These are phyloP conservation scores for Cercophora scortea DNA, from an alignment of 495 filamentous ascomycete genomes.

Conservation along the genomic window DNA sequence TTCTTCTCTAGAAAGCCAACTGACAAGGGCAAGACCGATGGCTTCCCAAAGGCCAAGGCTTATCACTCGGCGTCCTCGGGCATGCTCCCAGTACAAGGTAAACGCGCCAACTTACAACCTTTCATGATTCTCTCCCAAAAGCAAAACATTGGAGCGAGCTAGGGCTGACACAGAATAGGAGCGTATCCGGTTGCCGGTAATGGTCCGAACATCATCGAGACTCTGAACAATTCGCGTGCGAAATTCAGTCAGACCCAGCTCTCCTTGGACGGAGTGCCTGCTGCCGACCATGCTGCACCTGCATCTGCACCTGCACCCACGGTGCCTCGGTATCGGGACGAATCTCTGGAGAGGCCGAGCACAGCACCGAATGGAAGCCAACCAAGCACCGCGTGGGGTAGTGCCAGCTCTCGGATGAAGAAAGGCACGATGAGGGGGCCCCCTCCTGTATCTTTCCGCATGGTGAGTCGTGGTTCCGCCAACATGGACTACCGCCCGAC, in stretches of 20 bases:
- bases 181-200: slow-evolving; percentile 24
- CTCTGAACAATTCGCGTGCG: slow-evolving; percentile 19
- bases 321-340: slow-evolving; percentile 19
- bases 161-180: slow-evolving; percentile 9
- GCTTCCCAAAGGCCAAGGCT: slow-evolving; percentile 20
- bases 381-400: slow-evolving; percentile 1
- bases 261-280: slow-evolving; percentile 1
- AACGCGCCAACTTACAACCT: slow-evolving; percentile 14
- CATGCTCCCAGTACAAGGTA: slow-evolving; percentile 26
- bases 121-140: slow-evolving; percentile 5
- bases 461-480: slow-evolving; percentile 3
- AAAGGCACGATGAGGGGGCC: slow-evolving; percentile 6
- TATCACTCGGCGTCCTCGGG: slow-evolving; percentile 22
- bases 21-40: slow-evolving; percentile 12
- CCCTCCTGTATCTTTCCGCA: slow-evolving; percentile 23
- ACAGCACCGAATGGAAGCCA: slow-evolving; percentile 25
- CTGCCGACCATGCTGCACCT: slow-evolving; percentile 5
- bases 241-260: slow-evolving; percentile 18
- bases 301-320: slow-evolving; percentile 21
- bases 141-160: too few relatives aligned
- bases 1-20: slow-evolving; percentile 27
- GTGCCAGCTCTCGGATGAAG: slow-evolving; percentile 3
- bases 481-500: slow-evolving; percentile 3
- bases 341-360: slow-evolving; percentile 23
- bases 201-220: slow-evolving; percentile 18